These are phyloP conservation scores for Nicotiana benthamiana DNA, from an alignment of 257 asterid genomes.

Conservation along the genomic window DNA sequence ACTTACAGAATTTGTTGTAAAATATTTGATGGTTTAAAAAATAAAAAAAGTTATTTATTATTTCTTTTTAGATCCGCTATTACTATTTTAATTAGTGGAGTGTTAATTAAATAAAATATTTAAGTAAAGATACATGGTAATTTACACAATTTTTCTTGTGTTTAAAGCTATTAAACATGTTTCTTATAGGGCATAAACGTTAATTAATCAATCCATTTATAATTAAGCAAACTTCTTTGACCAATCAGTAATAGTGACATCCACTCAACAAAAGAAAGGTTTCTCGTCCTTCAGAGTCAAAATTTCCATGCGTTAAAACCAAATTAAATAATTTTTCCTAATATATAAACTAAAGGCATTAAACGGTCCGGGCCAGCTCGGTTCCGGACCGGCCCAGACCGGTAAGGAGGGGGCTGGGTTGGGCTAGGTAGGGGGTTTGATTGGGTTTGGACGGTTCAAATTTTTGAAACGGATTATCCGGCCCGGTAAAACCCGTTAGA, in stretches of 20 bases:
- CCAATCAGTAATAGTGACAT: background rate
- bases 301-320: background rate
- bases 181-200: too few relatives aligned
- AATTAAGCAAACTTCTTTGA: background rate
- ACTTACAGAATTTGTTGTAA: background rate
- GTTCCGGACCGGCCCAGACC: too few relatives aligned
- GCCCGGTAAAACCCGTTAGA: too few relatives aligned
- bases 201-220: background rate
- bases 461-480: too few relatives aligned
- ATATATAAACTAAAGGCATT: background rate
- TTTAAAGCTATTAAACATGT: background rate
- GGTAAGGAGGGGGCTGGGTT: too few relatives aligned
- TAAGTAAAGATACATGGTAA: background rate
- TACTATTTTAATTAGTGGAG: background rate
- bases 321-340: background rate
- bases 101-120: too few relatives aligned
- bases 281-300: background rate
- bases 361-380: too few relatives aligned
- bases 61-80: background rate
- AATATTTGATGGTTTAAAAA: background rate
- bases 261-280: background rate
- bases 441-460: too few relatives aligned
- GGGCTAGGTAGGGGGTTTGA: too few relatives aligned
- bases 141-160: background rate
- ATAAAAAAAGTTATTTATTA: background rate